Evolutionary conservation across 1,139 yeast species (phyloP), one percentile per base, ranked within the genome.

Genomic region (Suhomyces wounanorum): DNA sequence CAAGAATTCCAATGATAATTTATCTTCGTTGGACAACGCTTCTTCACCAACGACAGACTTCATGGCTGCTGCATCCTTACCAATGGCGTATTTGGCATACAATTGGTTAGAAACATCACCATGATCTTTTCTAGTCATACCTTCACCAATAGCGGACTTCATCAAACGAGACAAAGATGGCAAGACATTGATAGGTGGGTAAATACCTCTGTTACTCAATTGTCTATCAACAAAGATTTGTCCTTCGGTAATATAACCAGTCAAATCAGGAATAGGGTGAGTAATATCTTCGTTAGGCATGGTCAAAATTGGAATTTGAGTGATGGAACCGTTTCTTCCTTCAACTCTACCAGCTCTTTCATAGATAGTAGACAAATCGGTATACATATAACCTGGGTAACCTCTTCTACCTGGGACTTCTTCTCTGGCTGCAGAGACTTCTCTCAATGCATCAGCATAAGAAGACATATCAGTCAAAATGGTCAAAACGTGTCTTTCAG

Each of bases 321-420:
- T 94, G 68, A 94, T 94, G 49, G 99, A 94, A 69, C 99, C 99
- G 68, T 95, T 94, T 78, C 99, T 88, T 59, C 99, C 99, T 77
- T 95, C 99, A 58, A 94, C 99, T 80, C 99, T 88, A 71, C 99
- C 99, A 43, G 99, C 99, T 79, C 99, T 89, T 79, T 94, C 99
- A 73, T 94, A 94, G 67, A 94, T 91, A 54, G 98, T 94, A 50
- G 98, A 89, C 80, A 94, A 89, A 86, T 94, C 99, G 47, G 99
- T 94, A 78, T 94, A 94, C 99, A 94, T 94, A 75, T 94, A 94
- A 88, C 99, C 99, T 58, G 99, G 99, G 76, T 94, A 94, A 80
- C 99, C 99, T 85, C 99, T 91, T 84, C 99, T 91, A 81, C 99
- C 99, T 67, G 99, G 99, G 45, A 94, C 99, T 78, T 94, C 99